A percentile compares a stretch with the other conserved stretches of the same genome.
phyloP scores from a whole-genome alignment of 225 moss, liverwort and hornwort species.

The Climacium dendroides region DNA sequence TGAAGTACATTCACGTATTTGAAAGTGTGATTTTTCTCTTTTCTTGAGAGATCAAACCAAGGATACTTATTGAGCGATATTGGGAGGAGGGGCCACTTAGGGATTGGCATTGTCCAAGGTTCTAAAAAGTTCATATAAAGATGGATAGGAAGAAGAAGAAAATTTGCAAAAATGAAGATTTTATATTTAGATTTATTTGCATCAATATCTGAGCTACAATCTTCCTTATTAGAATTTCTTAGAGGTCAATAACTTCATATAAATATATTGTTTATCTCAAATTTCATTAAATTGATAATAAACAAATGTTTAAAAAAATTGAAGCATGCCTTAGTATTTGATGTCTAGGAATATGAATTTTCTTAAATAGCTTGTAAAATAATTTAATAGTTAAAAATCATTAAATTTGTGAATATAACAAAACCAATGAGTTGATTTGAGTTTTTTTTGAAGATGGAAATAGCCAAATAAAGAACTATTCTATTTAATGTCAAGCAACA shows the following conservation, averaged over 20 bases:
- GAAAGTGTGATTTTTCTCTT: not conserved
- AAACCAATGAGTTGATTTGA: not conserved
- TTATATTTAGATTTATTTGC: not conserved
- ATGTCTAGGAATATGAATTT: not conserved
- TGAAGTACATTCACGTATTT: not conserved
- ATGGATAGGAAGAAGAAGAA: not conserved
- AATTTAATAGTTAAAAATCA: not conserved
- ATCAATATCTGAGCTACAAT: rapidly evolving
- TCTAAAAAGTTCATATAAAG: not conserved
- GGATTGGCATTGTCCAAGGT: rapidly evolving
- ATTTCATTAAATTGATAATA: not conserved
- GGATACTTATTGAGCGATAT: not conserved
- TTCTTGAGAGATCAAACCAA: no score
- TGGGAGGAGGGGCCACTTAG: rapidly evolving
- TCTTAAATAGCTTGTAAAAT: not conserved
- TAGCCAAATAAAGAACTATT: not conserved
- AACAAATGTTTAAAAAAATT: not conserved
- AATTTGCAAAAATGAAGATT: not conserved
- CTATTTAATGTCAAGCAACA: no score
- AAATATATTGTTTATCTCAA: not conserved
- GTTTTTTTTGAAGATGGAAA: not conserved
- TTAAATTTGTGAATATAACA: not conserved
- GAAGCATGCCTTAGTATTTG: not conserved
- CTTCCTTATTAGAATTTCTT: rapidly evolving
- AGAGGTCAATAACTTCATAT: not conserved